A percentile compares a stretch with the other conserved stretches of the same genome.
Evolutionary conservation across 257 asterid species (phyloP).

Genomic region (Galeopsis tetrahit): DNA sequence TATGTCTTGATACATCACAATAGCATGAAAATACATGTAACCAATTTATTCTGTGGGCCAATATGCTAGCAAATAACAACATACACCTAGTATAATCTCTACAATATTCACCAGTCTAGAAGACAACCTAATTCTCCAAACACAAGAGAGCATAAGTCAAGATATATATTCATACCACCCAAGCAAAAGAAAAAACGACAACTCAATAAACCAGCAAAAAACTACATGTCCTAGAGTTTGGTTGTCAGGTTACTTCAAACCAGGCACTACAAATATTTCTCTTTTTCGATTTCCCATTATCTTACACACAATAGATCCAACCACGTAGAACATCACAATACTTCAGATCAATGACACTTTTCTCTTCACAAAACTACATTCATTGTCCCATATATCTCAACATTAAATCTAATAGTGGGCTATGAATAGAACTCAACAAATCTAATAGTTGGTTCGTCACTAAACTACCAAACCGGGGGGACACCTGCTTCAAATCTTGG

Average conservation of each 20-base stretch:
- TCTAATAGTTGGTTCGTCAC: no score
- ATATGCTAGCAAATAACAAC: no score
- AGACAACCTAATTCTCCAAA: no score
- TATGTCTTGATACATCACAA: no score
- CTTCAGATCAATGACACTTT: not conserved
- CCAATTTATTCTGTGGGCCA: no score
- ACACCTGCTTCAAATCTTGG: no score
- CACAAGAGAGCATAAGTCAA: no score
- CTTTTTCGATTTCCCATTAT: not conserved
- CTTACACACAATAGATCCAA: not conserved
- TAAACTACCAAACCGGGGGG: no score
- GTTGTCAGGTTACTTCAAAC: not conserved
- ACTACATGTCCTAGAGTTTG: not conserved
- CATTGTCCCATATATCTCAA: not conserved
- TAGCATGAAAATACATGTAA: no score
- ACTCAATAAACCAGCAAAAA: not conserved
- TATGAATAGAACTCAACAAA: no score
- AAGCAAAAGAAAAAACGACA: not conserved
- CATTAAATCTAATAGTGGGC: not conserved
- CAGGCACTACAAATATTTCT: not conserved
- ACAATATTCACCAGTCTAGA: no score
- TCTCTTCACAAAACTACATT: constrained; percentile 20
- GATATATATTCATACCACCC: not conserved
- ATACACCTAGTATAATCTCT: not conserved
- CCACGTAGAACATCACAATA: not conserved